phyloP scores from a whole-genome alignment of 371 early-diverging fungal genomes.

The Coemansia sp. region DNA sequence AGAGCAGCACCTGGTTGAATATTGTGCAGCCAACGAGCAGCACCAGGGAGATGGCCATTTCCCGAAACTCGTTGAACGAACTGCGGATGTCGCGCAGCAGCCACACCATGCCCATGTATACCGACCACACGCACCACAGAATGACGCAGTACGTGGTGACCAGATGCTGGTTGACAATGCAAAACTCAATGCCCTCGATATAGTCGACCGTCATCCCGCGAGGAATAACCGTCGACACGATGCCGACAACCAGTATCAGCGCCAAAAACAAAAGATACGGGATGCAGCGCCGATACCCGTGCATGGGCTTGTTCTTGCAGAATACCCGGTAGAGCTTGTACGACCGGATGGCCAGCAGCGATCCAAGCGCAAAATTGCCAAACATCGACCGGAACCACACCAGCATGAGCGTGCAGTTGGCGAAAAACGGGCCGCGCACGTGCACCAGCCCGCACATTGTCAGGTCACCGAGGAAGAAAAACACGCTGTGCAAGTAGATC shows the following conservation, averaged over 20 bases:
- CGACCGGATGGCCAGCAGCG: constrained; percentile 41
- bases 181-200: constrained; percentile 34
- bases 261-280: constrained; percentile 30
- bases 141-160: constrained; percentile 29
- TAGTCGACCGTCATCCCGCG: constrained; percentile 25
- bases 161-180: constrained; percentile 34
- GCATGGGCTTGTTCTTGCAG: constrained; percentile 31
- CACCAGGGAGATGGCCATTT: constrained; percentile 37
- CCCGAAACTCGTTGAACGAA: constrained; percentile 48
- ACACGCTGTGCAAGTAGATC: constrained; percentile 37
- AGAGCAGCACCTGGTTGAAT: constrained; percentile 32
- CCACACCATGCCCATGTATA: constrained; percentile 42
- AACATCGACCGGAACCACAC: constrained; percentile 46
- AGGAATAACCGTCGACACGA: constrained; percentile 26
- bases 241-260: constrained; percentile 16
- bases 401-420: constrained; percentile 42
- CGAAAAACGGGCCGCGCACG: constrained; percentile 31
- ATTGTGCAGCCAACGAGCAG: constrained; percentile 34
- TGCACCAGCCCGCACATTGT: constrained; percentile 44
- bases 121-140: constrained; percentile 34
- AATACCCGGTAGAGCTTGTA: constrained; percentile 45
- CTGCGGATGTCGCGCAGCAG: constrained; percentile 48
- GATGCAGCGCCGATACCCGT: constrained; percentile 27
- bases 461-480: constrained; percentile 44
- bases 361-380: constrained; percentile 41